Evolutionary conservation across 345 rosid genomes (phyloP).

Genomic region (Pistacia atlantica): DNA sequence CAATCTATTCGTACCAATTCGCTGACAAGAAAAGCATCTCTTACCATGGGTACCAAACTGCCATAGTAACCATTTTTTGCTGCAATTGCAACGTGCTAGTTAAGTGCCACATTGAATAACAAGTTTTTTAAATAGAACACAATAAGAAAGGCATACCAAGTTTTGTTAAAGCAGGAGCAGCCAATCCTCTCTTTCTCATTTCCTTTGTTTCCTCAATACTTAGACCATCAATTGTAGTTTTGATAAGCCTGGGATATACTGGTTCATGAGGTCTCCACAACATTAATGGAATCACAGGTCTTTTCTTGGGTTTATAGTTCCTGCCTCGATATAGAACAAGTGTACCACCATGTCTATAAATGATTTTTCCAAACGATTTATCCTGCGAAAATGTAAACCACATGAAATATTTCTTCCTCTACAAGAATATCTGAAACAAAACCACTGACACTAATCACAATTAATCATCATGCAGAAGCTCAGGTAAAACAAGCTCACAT

Average conservation of each 20-base stretch:
- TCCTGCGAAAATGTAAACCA: slow-evolving; percentile 40
- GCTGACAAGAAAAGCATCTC: slow-evolving; percentile 77
- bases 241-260: slow-evolving; percentile 79
- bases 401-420: not conserved
- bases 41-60: slow-evolving; percentile 84
- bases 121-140: not conserved
- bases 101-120: not conserved
- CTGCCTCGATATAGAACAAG: slow-evolving; percentile 83
- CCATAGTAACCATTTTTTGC: slow-evolving; percentile 94
- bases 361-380: slow-evolving; percentile 72
- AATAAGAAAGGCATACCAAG: slow-evolving; percentile 48
- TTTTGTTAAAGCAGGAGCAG: slow-evolving; percentile 75
- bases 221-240: slow-evolving; percentile 78
- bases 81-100: slow-evolving; percentile 42
- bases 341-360: slow-evolving; percentile 73
- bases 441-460: not conserved
- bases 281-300: slow-evolving; percentile 83
- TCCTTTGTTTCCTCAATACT: slow-evolving; percentile 83
- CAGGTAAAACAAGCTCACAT: not conserved
- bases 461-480: not conserved
- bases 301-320: slow-evolving; percentile 72
- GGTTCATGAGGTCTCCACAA: slow-evolving; percentile 98
- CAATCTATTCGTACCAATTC: slow-evolving; percentile 87
- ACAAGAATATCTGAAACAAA: not conserved
- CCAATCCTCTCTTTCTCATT: slow-evolving; percentile 80